Base-by-base conservation (phyloP, 208 protist genomes). In the Borovskyia barvae region DNA sequence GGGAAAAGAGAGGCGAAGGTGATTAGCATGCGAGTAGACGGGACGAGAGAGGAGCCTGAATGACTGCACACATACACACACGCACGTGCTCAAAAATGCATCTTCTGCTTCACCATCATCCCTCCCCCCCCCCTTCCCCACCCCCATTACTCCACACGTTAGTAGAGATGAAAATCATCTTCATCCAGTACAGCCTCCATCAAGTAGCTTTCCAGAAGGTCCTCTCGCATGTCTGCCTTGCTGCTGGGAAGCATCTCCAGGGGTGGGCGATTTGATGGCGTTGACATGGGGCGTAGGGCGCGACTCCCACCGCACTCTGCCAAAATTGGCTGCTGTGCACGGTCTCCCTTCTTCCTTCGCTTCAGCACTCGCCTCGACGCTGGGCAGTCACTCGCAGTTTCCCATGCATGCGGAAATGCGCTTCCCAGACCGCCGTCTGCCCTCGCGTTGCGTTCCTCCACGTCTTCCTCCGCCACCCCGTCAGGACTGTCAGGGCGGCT, bases 171-270 rank as follows among this genome's bases (percentile, higher is more conserved):
- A 29, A 80, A 80, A 48, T 82, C 75, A 37, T 77, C 74, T 17
- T 82, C 77, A 5, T 71, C 51, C 4, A 90, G 56, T 26, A 56
- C 36, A 9, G 64, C 67, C 2, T 79, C 78, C 57, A 80, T 75
- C 26, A 92, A 59, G 35, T 75, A 82, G 5, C 58, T 57, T 33
- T 87, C 76, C 2, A 92, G 56, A 19, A 85, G 41, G 41, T 82
- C 76, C 49, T 77, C 75, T 15, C 71, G 72, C 46, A 86, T 68
- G 32, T 87, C 80, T n/a, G 61, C 49, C 8, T 70, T 77, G 43
- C 75, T 87, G 15, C 67, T 66, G 2, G 85, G 85, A 28, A 92
- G 68, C 24, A 81, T n/a, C 17, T 75, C 50, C 35, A 76, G n/a
- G 9, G 81, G 65, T 9, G 74, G 77, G 14, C 57, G 47, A 0